Evolutionary conservation across 306 rosid species (phyloP).

Genomic region (Argentina anserina): DNA sequence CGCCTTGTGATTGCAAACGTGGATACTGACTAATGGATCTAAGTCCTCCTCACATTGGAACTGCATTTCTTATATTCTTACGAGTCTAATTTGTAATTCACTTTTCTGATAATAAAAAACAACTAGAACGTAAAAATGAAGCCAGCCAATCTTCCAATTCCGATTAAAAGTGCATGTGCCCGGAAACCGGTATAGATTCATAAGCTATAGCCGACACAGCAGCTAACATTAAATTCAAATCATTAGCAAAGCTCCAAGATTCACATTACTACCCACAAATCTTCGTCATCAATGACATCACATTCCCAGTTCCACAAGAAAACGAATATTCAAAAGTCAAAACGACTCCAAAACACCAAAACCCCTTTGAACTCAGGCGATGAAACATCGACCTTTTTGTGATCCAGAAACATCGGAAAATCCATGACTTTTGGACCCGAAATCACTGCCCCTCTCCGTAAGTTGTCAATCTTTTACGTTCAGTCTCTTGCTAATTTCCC

Average conservation of each 20-base stretch:
- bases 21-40: no score
- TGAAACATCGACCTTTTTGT: not conserved
- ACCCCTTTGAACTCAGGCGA: not conserved
- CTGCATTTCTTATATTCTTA: no score
- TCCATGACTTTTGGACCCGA: conserved; percentile 29
- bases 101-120: no score
- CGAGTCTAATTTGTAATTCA: no score
- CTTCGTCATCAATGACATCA: not conserved
- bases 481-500: not conserved
- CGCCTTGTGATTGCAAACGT: no score
- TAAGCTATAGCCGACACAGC: not conserved
- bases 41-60: no score
- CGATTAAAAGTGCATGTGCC: not conserved
- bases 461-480: not conserved
- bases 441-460: conserved; percentile 50
- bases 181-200: conserved; percentile 5
- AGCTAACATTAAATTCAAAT: not conserved
- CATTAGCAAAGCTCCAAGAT: not conserved
- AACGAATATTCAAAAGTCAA: not conserved
- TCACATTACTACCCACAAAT: not conserved
- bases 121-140: no score
- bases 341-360: not conserved
- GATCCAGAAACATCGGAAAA: not conserved
- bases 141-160: not conserved
- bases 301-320: not conserved